Percentiles rank a stretch among this genome's conserved stretches.
phyloP scores from a whole-genome alignment of 495 filamentous ascomycete genomes.

The Neurospora sp. region DNA sequence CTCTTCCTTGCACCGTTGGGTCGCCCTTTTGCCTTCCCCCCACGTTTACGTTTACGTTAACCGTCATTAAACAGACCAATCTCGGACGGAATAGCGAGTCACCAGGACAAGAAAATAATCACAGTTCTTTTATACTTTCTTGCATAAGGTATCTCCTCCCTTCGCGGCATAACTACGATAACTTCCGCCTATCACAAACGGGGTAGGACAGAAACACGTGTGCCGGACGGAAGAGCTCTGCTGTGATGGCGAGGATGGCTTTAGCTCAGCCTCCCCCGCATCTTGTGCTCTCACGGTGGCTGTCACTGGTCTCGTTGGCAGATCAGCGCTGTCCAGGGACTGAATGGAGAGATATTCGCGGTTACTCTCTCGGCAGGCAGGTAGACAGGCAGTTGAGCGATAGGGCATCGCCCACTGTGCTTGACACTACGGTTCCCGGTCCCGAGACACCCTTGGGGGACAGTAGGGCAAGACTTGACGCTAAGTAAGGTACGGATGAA shows the following conservation, averaged over 20 bases:
- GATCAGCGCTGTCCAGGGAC: neutral
- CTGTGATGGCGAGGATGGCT: neutral
- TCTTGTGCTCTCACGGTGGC: neutral
- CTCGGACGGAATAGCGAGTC: neutral
- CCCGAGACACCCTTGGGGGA: neutral
- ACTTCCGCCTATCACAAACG: neutral
- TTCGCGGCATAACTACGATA: neutral
- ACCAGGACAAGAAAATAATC: neutral
- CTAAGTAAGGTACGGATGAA: neutral
- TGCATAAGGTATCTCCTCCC: neutral
- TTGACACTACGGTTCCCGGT: neutral
- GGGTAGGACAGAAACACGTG: neutral
- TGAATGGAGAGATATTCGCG: neutral
- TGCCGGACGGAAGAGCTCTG: neutral
- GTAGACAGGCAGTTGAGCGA: neutral
- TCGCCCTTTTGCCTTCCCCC: neutral
- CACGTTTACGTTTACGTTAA: neutral
- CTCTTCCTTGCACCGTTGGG: neutral
- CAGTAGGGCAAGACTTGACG: neutral
- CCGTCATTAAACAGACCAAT: neutral
- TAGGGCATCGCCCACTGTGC: neutral
- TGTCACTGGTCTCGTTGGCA: neutral
- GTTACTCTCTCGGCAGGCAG: neutral
- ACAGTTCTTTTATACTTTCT: neutral
- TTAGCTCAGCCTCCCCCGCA: neutral